These are phyloP conservation scores for Tulasnella sp. DNA, from an alignment of 768 basidiomycete genomes.

Conservation along the genomic window DNA sequence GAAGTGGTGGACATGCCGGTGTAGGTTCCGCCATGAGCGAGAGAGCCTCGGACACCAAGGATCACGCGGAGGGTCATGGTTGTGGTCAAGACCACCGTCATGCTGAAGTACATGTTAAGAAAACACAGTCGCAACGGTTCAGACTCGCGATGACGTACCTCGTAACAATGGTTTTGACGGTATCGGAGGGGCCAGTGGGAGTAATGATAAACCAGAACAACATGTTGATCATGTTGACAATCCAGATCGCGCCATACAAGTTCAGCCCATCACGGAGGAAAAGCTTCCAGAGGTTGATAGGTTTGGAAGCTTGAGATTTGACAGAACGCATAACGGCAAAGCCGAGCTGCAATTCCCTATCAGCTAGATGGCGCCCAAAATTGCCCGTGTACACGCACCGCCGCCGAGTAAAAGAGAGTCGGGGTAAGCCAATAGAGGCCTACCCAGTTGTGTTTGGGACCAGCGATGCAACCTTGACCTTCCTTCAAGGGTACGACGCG, in stretches of 20 bases:
- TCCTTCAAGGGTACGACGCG: constrained; percentile 53
- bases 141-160: constrained; percentile 28
- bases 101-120: constrained; percentile 29
- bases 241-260: constrained; percentile 67
- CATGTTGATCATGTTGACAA: constrained; percentile 72
- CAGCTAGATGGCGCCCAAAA: no score
- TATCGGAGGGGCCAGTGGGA: constrained; percentile 47
- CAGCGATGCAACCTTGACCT: constrained; percentile 79
- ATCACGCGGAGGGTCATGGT: constrained; percentile 84
- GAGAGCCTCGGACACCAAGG: constrained; percentile 65
- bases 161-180: constrained; percentile 71
- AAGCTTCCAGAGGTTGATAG: constrained; percentile 60
- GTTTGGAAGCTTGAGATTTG: constrained; percentile 44
- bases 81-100: constrained; percentile 76
- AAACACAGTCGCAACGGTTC: not conserved
- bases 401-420: constrained; percentile 55
- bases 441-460: constrained; percentile 68
- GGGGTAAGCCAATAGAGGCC: constrained; percentile 76
- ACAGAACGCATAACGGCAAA: constrained; percentile 51
- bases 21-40: constrained; percentile 59
- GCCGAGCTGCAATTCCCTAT: constrained; percentile 32
- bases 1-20: constrained; percentile 37
- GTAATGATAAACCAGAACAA: constrained; percentile 78
- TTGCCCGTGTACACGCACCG: constrained; percentile 34
- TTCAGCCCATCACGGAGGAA: constrained; percentile 86